phyloP scores from a whole-genome alignment of 2,329 filamentous ascomycete species.

The Fusarium sp. region DNA sequence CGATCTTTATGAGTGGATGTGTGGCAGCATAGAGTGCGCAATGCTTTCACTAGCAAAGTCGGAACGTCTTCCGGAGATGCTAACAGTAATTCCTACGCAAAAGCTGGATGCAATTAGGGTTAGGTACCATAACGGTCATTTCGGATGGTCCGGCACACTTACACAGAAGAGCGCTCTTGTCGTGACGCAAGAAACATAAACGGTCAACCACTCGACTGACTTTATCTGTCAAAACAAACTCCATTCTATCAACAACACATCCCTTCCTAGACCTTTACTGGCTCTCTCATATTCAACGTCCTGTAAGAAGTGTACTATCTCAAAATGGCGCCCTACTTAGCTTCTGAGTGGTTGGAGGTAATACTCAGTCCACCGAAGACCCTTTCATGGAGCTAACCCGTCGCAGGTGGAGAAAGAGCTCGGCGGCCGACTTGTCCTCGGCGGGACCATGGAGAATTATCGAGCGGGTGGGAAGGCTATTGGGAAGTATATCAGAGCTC shows the following conservation, averaged over 20 bases:
- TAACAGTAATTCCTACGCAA: no score
- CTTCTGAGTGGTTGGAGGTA: not conserved
- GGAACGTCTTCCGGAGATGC: not conserved
- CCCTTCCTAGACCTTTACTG: rapidly evolving
- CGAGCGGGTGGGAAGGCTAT: not conserved
- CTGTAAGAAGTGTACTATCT: rapidly evolving
- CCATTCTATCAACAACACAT: not conserved
- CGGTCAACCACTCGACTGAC: not conserved
- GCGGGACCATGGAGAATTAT: not conserved
- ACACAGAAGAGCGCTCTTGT: not conserved
- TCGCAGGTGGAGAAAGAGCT: not conserved
- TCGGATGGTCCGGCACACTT: not conserved
- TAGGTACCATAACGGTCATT: no score
- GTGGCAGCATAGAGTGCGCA: not conserved
- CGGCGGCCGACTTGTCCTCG: not conserved
- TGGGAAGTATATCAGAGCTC: not conserved
- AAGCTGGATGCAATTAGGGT: no score
- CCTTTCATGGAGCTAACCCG: rapidly evolving
- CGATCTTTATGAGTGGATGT: not conserved
- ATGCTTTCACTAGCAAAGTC: not conserved
- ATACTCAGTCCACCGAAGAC: rapidly evolving
- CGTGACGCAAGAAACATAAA: not conserved
- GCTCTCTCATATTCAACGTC: rapidly evolving
- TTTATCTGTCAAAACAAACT: rapidly evolving
- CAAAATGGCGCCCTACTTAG: not conserved